Conservation (phyloP, 148 eudicot species). For the Nepenthes gracilis region DNA sequence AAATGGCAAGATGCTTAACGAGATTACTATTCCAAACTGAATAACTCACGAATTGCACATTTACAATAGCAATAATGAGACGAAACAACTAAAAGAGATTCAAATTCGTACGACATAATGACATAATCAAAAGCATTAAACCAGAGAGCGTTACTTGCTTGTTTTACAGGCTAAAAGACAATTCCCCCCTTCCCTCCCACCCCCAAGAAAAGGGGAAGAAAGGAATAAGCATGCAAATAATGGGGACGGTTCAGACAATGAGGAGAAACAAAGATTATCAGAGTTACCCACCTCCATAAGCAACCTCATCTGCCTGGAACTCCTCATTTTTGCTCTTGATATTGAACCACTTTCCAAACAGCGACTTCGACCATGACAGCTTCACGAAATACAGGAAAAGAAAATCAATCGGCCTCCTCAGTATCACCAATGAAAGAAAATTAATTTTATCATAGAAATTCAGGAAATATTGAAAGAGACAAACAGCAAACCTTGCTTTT, state of each 20-base stretch:
- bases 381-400: conserved; percentile 20
- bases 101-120: background rate
- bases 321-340: conserved; percentile 73
- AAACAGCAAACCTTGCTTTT: conserved; percentile 65
- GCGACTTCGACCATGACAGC: conserved; percentile 85
- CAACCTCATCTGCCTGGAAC: conserved; percentile 54
- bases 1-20: background rate
- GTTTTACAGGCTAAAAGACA: too few relatives aligned
- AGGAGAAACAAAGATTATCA: background rate
- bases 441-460: background rate
- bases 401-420: background rate
- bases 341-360: conserved; percentile 85
- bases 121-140: background rate
- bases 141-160: background rate
- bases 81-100: background rate
- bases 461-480: background rate
- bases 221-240: background rate
- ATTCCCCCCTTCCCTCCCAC: background rate
- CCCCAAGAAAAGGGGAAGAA: background rate
- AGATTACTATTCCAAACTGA: background rate
- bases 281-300: conserved; percentile 48
- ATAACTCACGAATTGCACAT: background rate
- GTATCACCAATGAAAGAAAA: background rate
- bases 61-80: background rate
- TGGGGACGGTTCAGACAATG: background rate